Evolutionary conservation across 1,284 basidiomycete species (phyloP).

Genomic region (Clitocybe nebularis): DNA sequence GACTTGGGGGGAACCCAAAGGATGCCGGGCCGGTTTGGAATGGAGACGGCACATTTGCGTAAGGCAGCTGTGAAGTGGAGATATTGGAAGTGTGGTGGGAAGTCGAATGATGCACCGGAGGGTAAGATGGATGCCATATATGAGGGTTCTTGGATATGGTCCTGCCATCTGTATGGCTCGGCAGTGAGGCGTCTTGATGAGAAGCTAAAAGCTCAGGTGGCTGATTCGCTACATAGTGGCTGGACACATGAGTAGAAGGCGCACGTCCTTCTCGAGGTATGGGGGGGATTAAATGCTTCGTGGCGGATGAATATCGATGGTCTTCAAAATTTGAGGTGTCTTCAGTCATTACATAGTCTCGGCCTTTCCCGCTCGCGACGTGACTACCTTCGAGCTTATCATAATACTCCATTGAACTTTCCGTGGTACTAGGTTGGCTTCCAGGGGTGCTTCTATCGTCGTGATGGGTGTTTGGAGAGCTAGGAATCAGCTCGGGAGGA

Average conservation of each 20-base stretch:
- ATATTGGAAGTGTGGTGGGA: too few relatives aligned
- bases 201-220: too few relatives aligned
- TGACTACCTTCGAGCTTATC: slow-evolving; percentile 15
- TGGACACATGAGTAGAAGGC: too few relatives aligned
- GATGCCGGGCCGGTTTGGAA: neutral
- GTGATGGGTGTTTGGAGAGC: slow-evolving; percentile 16
- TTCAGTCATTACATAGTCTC: slow-evolving; percentile 12
- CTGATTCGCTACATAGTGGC: too few relatives aligned
- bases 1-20: slow-evolving; percentile 13
- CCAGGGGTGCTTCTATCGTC: slow-evolving; percentile 17
- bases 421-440: slow-evolving; percentile 18
- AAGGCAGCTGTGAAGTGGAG: neutral
- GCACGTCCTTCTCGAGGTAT: neutral
- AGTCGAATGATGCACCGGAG: too few relatives aligned
- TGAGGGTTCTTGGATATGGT: too few relatives aligned
- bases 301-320: neutral
- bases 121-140: too few relatives aligned
- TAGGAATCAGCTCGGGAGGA: slow-evolving; percentile 18
- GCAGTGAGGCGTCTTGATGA: too few relatives aligned
- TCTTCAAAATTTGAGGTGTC: slow-evolving; percentile 13
- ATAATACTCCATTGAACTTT: slow-evolving; percentile 24
- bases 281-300: neutral
- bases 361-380: slow-evolving; percentile 4
- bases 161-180: too few relatives aligned
- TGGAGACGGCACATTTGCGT: neutral